A percentile compares a stretch with the other conserved stretches of the same genome.
phyloP scores from a whole-genome alignment of 768 basidiomycete genomes.

The Termitomyces sp. region DNA sequence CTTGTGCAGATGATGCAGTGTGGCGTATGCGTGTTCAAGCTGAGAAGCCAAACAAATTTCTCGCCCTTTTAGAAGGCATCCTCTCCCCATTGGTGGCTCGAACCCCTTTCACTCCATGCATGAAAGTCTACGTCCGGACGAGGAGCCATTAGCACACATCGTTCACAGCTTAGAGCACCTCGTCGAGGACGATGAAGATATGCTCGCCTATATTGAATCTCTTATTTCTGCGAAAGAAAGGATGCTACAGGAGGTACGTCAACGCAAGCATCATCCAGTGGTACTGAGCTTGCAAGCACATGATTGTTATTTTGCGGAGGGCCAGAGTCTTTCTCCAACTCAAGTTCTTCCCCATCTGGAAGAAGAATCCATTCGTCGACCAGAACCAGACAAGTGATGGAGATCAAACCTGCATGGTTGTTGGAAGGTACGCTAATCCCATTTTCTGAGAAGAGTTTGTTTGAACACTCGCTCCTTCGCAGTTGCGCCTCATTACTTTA shows the following conservation, averaged over 20 bases:
- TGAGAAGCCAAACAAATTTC: not conserved
- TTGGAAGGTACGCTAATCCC: slow-evolving; percentile 62
- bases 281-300: too few relatives aligned
- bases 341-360: not conserved
- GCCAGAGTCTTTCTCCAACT: not conserved
- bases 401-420: slow-evolving; percentile 94
- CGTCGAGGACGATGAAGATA: slow-evolving; percentile 3
- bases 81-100: not conserved
- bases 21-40: too few relatives aligned
- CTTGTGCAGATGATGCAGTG: too few relatives aligned
- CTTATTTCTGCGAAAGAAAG: too few relatives aligned
- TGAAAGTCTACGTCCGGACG: not conserved
- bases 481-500: slow-evolving; percentile 98
- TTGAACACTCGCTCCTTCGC: slow-evolving; percentile 8
- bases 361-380: not conserved
- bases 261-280: too few relatives aligned
- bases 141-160: not conserved
- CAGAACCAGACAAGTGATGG: slow-evolving; percentile 79
- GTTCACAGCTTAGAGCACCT: not conserved
- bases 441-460: not conserved
- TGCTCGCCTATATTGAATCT: not conserved
- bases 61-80: not conserved
- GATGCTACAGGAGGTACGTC: not conserved
- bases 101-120: not conserved
- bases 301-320: not conserved